Conservation (phyloP, 805 yeast genomes). For the Saccharomycopsis sp. region DNA sequence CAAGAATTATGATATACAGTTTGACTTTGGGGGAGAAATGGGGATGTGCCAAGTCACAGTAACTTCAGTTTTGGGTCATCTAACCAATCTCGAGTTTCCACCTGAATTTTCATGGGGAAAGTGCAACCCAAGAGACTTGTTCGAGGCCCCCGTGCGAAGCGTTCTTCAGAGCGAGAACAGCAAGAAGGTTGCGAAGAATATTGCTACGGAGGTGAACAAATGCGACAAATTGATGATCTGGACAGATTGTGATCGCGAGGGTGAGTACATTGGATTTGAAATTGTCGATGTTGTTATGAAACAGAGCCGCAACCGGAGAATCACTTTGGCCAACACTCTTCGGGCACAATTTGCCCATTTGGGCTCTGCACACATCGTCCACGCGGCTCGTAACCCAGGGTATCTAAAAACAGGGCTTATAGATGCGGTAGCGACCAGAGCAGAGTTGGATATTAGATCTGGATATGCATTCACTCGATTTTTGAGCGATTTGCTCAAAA, state of each 20-base stretch:
- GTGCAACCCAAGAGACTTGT: conserved; percentile 56
- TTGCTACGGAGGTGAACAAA: conserved; percentile 52
- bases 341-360: conserved; percentile 86
- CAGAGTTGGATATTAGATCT: conserved; percentile 80
- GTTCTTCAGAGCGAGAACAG: conserved; percentile 35
- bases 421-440: conserved; percentile 78
- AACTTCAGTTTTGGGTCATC: conserved; percentile 81
- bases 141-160: conserved; percentile 60
- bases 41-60: conserved; percentile 77
- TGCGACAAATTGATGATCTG: conserved; percentile 76
- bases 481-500: conserved; percentile 48
- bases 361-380: conserved; percentile 63
- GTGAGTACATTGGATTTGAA: conserved; percentile 88
- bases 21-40: conserved; percentile 48
- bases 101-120: conserved; percentile 58
- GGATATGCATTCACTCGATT: conserved; percentile 87
- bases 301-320: conserved; percentile 36
- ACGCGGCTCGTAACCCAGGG: conserved; percentile 68
- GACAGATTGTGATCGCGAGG: conserved; percentile 99
- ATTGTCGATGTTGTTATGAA: conserved; percentile 62
- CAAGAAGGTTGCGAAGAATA: conserved; percentile 53
- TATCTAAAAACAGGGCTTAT: conserved; percentile 61
- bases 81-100: conserved; percentile 60
- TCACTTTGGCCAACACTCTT: conserved; percentile 45
- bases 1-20: conserved; percentile 73